Base-by-base conservation (phyloP, 345 rosid species). In the Eucalyptus erythrocorys region DNA sequence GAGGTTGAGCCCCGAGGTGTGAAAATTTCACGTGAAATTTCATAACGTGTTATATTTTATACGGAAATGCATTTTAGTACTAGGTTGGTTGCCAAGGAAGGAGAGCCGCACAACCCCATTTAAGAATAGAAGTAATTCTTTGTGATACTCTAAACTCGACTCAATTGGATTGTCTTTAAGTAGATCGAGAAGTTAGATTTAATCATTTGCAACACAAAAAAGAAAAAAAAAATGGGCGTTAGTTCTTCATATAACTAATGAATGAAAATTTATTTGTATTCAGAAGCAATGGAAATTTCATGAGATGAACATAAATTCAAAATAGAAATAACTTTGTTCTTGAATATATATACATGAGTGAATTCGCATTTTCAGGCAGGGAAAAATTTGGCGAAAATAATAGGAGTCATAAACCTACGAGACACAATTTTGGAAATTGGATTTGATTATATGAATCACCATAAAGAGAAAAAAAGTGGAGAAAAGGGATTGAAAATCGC, bases 171-270 rank as follows among this genome's bases (percentile, higher is more conserved):
- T 34, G 42, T 2, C 24, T 68, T 68, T 32, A 42, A 68, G 42
- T 17, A 17, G 13, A 68, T 34, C 2, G 4, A 68, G 12, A 34
- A 68, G 13, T 16, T 34, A 34, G 7, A 68, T 68, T 68, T 68
- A 34, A 34, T 34, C 24, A 17, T 68, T 34, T 19, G 22, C 24
- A 34, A 68, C 4, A 34, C 13, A 1, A 8, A 16, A 68, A 32
- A 14, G 32, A 16, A 0, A 50, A 7, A 6, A 3, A 3, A 19
- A 51, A 61, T 30, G 42, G 22, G 2, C 0, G 6, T 9, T 34
- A 6, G 0, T 17, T 68, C 24, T 68, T 12, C 42, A 32, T 32
- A 32, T 22, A 64, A 15, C 37, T 64, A 30, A 30, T 3, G 71
- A 27, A 64, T 30, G 71, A 13, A 66, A 66, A 15, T 16, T 8